Evolutionary conservation across 208 protist genomes (phyloP).

Genomic region (Trypanosoma scelopori): DNA sequence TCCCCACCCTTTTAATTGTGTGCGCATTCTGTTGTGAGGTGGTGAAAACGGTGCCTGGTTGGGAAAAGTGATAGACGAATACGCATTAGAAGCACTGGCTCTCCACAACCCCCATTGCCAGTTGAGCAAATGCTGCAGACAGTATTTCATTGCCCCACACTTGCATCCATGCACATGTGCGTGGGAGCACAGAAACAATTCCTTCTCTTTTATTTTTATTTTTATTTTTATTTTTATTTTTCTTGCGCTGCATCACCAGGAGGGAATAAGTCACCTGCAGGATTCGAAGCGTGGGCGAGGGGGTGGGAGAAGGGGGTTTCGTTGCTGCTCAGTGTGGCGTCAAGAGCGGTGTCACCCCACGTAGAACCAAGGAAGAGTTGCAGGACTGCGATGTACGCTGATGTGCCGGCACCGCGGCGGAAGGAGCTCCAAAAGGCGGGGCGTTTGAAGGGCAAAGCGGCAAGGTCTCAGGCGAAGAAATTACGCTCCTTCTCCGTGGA

Average conservation of each 20-base stretch:
- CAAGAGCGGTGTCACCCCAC: neutral
- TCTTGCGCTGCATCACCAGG: too few species aligned
- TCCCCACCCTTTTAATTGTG: too few species aligned
- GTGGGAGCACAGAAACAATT: neutral
- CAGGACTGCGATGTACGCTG: slow-evolving; percentile 6
- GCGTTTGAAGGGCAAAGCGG: slow-evolving; percentile 20
- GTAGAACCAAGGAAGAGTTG: neutral
- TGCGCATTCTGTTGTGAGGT: neutral
- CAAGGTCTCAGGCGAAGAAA: neutral
- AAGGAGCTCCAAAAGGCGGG: slow-evolving; percentile 8
- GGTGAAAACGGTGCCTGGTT: too few species aligned
- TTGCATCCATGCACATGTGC: neutral
- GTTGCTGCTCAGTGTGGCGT: too few species aligned
- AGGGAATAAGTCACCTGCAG: too few species aligned
- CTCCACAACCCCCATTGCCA: too few species aligned
- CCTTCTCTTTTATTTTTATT: slow-evolving; percentile 21
- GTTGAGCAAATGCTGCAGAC: too few species aligned
- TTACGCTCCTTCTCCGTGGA: neutral
- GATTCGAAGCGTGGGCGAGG: too few species aligned
- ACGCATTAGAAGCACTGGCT: too few species aligned
- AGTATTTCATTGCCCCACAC: neutral
- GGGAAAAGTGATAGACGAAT: too few species aligned
- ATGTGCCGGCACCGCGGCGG: slow-evolving; percentile 1
- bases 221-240: slow-evolving; percentile 6
- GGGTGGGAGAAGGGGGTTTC: too few species aligned